Base-by-base conservation (phyloP, 2,329 filamentous ascomycete species). In the Dothistroma septosporum region DNA sequence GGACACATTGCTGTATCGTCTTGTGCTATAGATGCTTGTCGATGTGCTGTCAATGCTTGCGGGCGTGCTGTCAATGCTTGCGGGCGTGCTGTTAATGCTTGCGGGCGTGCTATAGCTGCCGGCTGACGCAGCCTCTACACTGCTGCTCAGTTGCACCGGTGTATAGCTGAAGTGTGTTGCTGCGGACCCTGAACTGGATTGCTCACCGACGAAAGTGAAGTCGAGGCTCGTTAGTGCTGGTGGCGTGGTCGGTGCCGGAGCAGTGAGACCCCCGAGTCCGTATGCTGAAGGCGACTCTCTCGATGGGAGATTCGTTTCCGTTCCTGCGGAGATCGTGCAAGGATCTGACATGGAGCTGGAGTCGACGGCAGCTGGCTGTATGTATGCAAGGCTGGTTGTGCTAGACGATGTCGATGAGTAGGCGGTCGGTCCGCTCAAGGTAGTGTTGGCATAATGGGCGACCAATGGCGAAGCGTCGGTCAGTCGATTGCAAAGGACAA, bases 1-100 rank as follows among this genome's bases (percentile, higher is more conserved):
- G 64, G 68, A 52, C 66, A 31, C 9, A 64, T 65, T 24, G 67
- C 68, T 12, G 68, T 70, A 56, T 28, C 24, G 35, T 52, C 60
- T 22, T 16, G 56, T 24, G 50, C 48, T 19, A n/a, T 58, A 14
- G 53, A 28, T 21, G 47, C 19, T 33, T 53, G 56, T 10, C 16
- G 22, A 41, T 24, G 35, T 28, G 24, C 24, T 28, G 6, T 28
- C 2, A 28, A 2, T 6, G 24, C 24, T 28, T 2, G 24, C 24
- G 2, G 24, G 24, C 24, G 56, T 24, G 50, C 48, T 19, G 16
- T 58, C n/a, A n/a, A 28, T 21, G 47, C 19, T 33, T 53, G 56
- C 9, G 12, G 22, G 33, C 19, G 35, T 28, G 24, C 24, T 28
- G 6, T 28, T 3, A 28, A 2, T 6, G 24, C 24, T 28, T 2